A percentile compares a stretch with the other conserved stretches of the same genome.
Conservation (phyloP, 768 basidiomycete genomes). For the Kwoniella mangroviensis region DNA sequence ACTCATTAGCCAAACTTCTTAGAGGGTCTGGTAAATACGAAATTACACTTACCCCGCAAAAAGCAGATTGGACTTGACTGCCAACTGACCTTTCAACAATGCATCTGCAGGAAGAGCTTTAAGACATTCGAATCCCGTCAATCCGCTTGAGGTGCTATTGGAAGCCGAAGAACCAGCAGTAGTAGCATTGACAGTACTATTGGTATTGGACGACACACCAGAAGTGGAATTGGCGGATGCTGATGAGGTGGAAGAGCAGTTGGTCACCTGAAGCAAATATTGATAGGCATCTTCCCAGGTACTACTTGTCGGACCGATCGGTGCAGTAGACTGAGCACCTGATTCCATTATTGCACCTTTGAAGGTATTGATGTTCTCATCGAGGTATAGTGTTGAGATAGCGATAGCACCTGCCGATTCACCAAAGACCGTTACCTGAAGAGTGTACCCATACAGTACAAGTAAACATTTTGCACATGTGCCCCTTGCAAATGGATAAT, state of each 20-base stretch:
- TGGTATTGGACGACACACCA: conserved; percentile 4
- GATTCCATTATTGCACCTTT: conserved; percentile 39
- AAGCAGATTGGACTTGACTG: conserved; percentile 27
- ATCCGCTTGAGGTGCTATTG: neutral
- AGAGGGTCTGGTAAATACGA: neutral
- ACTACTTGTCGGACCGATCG: conserved; percentile 19
- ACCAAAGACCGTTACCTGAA: conserved; percentile 63
- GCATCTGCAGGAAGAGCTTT: conserved; percentile 34
- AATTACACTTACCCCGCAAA: conserved; percentile 32
- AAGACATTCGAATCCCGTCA: conserved; percentile 44
- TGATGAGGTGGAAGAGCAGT: conserved; percentile 31
- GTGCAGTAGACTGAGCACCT: conserved; percentile 35
- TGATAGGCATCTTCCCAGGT: conserved; percentile 48
- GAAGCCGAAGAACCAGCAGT: conserved; percentile 9
- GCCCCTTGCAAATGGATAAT: too few relatives aligned
- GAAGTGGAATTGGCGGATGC: conserved; percentile 12
- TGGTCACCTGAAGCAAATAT: conserved; percentile 32
- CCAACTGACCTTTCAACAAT: conserved; percentile 43
- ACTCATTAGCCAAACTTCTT: neutral
- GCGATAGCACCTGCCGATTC: conserved; percentile 66
- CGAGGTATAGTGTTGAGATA: conserved; percentile 59
- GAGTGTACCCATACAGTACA: neutral
- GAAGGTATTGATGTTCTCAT: conserved; percentile 31
- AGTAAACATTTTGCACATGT: too few relatives aligned
- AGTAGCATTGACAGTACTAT: conserved; percentile 5